A percentile compares a stretch with the other conserved stretches of the same genome.
Conservation (phyloP, 176 grass and related monocot genomes). For the Rhynchospora tenuis region DNA sequence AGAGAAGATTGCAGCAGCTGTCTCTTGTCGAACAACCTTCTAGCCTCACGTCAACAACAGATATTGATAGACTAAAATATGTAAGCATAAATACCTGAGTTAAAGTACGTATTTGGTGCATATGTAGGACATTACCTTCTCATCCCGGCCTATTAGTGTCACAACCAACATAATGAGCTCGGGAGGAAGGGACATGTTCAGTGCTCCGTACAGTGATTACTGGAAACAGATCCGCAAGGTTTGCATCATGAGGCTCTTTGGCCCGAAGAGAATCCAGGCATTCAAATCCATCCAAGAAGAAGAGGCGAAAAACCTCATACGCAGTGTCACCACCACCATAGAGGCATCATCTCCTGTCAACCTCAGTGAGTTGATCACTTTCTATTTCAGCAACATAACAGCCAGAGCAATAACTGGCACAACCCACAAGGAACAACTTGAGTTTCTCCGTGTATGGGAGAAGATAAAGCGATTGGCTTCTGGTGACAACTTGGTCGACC, state of each 20-base stretch:
- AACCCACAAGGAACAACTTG: conserved; percentile 42
- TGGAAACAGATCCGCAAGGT: conserved; percentile 64
- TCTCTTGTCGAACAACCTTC: too few relatives aligned
- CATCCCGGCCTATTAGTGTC: conserved; percentile 34
- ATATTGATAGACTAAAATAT: not conserved
- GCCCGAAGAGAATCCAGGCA: conserved; percentile 28
- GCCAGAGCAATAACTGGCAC: conserved; percentile 38
- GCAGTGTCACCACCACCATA: not conserved
- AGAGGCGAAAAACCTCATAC: conserved; percentile 28
- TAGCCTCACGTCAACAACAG: too few relatives aligned
- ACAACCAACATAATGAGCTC: conserved; percentile 29
- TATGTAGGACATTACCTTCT: conserved; percentile 31
- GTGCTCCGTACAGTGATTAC: conserved; percentile 49
- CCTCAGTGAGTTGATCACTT: conserved; percentile 36
- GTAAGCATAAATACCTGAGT: not conserved
- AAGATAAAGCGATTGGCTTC: not conserved
- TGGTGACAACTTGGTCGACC: conserved; percentile 46
- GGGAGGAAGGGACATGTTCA: conserved; percentile 41
- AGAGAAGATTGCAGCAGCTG: too few relatives aligned
- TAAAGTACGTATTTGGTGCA: not conserved
- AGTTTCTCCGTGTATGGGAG: conserved; percentile 28
- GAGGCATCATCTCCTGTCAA: conserved; percentile 5
- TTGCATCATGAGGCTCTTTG: conserved; percentile 51
- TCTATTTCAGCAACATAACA: conserved; percentile 26
- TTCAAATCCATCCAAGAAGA: conserved; percentile 49